Evolutionary conservation across 176 grass and related monocot species (phyloP), one percentile per base, ranked within the genome.

Genomic region (Cymbopogon citratus): DNA sequence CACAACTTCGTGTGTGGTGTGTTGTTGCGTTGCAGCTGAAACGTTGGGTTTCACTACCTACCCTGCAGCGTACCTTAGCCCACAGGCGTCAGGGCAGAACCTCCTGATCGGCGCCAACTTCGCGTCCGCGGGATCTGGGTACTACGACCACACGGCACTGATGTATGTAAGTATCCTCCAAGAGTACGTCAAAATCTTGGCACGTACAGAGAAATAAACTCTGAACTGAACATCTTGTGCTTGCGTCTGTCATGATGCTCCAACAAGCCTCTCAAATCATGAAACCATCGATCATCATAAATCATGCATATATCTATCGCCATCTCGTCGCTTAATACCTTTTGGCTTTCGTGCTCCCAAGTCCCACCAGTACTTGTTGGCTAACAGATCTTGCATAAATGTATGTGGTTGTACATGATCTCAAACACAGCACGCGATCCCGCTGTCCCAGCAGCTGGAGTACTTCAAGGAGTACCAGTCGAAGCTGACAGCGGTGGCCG

Each of bases 101-200:
- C 90, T 95, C 67, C 87, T 98, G n/a, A 90, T 88, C 1, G 96
- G 96, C 45, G 92, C 89, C 79, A 98, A 95, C 75, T 98, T 98
- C 44, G 96, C 96, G 9, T 98, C 96, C 69, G 96, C 96, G 26
- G 96, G 81, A 79, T 98, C 96, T 16, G 96, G 96, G 19, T 93
- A 90, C 86, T 95, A 91, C 2, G 92, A 98, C 71, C 87, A 86
- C 31, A 98, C 96, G 4, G 88, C 96, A 3, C 54, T 88, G 12
- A 66, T 91, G 83, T 93, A 80, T 88, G 96, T 98, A 91, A 88
- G 96, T 89, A 81, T 57, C 39, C 36, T 38, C 6, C 38, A 40
- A 48, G 45, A 48, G 45, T 48, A 15, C 13, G 46, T 49, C 46
- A 18, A 49, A 6, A 15, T 46, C 44, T 49, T 49, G 46, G 46